Percentiles rank a stretch among this genome's conserved stretches.
These are phyloP conservation scores for Leishmania martiniquensis DNA, from an alignment of 208 protist genomes.

Conservation along the genomic window DNA sequence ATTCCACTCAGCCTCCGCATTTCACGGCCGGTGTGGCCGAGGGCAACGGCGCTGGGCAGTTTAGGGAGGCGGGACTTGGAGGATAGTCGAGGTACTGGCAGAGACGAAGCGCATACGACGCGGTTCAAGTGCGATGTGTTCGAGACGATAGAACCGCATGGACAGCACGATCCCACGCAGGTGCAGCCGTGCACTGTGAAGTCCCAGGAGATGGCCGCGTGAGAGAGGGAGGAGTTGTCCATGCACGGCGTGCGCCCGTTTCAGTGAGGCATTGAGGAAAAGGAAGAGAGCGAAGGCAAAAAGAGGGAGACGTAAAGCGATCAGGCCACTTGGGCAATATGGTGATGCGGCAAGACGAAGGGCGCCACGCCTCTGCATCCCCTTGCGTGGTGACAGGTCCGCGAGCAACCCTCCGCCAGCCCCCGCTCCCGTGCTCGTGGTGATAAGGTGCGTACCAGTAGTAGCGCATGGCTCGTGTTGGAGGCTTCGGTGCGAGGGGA, in stretches of 20 bases:
- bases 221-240: not conserved
- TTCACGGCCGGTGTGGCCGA: not conserved
- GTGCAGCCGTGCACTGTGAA: not conserved
- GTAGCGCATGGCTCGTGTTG: not conserved
- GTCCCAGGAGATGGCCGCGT: not conserved
- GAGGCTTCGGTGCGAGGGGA: not conserved
- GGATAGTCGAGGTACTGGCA: not conserved
- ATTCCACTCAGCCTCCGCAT: conserved; percentile 69
- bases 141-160: not conserved
- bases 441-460: not conserved
- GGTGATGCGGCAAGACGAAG: not conserved
- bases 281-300: not conserved
- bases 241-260: not conserved
- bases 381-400: not conserved
- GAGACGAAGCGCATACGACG: not conserved
- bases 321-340: not conserved
- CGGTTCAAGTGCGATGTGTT: not conserved
- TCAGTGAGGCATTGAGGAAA: too few species aligned
- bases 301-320: not conserved
- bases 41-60: not conserved
- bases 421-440: not conserved
- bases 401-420: not conserved
- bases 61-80: not conserved
- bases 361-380: too few species aligned
- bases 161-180: not conserved